phyloP scores from a whole-genome alignment of 257 asterid genomes.

The Striga asiatica region DNA sequence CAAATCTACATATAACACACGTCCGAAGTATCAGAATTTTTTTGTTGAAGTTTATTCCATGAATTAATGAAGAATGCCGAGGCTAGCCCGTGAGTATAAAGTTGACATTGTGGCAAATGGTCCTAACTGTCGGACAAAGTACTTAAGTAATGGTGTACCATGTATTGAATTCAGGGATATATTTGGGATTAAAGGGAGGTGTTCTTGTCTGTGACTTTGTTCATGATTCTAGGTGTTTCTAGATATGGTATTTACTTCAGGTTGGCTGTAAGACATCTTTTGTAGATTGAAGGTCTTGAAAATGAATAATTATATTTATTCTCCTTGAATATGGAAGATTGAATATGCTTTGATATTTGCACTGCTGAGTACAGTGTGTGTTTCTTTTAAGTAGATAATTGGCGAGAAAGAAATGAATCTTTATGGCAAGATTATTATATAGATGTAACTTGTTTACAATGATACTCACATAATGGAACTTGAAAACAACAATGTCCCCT shows the following conservation, averaged over 20 bases:
- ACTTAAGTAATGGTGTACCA: no score
- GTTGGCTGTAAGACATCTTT: background rate
- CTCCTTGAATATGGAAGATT: background rate
- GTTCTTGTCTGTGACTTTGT: background rate
- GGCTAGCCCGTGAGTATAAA: background rate
- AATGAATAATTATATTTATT: background rate
- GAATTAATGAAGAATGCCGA: no score
- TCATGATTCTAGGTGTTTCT: background rate
- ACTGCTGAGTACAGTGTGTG: background rate
- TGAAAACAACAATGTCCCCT: constrained; percentile 9
- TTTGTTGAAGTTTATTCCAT: no score
- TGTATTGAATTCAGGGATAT: background rate
- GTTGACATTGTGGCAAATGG: background rate
- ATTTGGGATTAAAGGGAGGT: background rate
- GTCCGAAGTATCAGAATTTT: background rate
- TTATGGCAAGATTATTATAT: background rate
- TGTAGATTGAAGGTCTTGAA: background rate
- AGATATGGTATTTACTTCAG: background rate
- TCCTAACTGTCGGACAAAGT: background rate
- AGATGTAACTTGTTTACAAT: background rate
- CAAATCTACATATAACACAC: background rate
- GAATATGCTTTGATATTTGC: constrained; percentile 4
- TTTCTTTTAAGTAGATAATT: constrained; percentile 3
- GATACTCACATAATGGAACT: background rate
- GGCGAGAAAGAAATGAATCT: background rate